Conservation (phyloP, 2,329 filamentous ascomycete species). For the Fusarium sp. region DNA sequence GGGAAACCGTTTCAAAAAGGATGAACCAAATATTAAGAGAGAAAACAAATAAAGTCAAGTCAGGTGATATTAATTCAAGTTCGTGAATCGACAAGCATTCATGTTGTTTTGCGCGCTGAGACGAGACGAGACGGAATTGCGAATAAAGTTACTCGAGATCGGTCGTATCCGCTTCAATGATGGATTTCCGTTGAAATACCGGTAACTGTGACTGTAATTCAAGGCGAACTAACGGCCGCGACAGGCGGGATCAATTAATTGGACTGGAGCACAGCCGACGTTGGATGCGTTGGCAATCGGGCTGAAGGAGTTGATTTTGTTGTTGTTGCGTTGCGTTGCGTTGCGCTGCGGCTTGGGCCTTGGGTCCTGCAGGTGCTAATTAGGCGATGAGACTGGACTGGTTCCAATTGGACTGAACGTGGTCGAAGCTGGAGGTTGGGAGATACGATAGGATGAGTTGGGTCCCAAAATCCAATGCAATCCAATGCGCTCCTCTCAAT, state of each 20-base stretch:
- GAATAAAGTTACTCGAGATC: conserved; percentile 50
- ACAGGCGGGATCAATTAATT: conserved; percentile 18
- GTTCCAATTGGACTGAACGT: conserved; percentile 22
- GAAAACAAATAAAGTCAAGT: neutral
- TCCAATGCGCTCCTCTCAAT: conserved; percentile 17
- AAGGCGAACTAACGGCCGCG: conserved; percentile 42
- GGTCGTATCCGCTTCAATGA: conserved; percentile 41
- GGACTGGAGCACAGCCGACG: conserved; percentile 40
- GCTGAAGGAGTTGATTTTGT: conserved; percentile 39
- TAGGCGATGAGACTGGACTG: conserved; percentile 32
- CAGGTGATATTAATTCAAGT: conserved; percentile 4
- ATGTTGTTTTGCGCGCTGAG: conserved; percentile 58
- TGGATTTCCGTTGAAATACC: conserved; percentile 32
- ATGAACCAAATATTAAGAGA: neutral
- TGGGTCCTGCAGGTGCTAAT: conserved; percentile 43
- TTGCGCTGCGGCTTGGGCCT: conserved; percentile 7
- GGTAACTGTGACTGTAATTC: conserved; percentile 21
- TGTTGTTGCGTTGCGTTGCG: conserved; percentile 28
- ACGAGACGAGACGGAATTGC: conserved; percentile 40
- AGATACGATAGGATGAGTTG: conserved; percentile 18
- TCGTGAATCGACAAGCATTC: conserved; percentile 54
- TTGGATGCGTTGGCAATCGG: conserved; percentile 40
- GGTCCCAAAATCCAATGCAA: conserved; percentile 21
- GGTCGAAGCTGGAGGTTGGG: conserved; percentile 22
- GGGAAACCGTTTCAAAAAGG: conserved; percentile 35